Evolutionary conservation across 345 rosid species (phyloP).

Genomic region (Psidium guajava): DNA sequence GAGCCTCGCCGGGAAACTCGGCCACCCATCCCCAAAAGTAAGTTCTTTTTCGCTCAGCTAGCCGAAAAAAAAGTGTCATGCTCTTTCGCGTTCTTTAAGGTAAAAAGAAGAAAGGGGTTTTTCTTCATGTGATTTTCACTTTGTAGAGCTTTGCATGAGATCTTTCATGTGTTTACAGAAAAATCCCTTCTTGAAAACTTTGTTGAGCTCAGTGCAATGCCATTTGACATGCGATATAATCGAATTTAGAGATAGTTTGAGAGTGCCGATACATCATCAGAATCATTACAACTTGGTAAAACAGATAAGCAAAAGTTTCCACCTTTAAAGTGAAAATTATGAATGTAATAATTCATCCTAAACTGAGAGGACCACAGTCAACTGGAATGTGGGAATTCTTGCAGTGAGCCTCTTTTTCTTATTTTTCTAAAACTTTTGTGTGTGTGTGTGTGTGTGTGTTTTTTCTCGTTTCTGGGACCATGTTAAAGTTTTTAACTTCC

Average conservation of each 20-base stretch:
- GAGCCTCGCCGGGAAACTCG: conserved; percentile 42
- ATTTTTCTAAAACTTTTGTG: not conserved
- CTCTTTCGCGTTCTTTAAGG: not conserved
- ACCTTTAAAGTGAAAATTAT: not conserved
- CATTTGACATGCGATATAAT: not conserved
- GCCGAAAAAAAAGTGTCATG: not conserved
- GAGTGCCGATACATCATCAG: not conserved
- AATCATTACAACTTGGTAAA: not conserved
- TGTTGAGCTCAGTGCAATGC: not conserved
- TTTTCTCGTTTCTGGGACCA: not conserved
- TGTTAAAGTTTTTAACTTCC: not conserved
- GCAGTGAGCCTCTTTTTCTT: not conserved
- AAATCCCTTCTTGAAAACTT: not conserved
- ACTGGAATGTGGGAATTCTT: not conserved
- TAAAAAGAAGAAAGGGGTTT: not conserved
- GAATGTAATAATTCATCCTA: not conserved
- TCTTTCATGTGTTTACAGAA: not conserved
- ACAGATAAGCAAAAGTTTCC: not conserved
- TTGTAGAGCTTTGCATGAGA: not conserved
- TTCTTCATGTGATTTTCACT: not conserved
- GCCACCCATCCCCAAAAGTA: conserved; percentile 74
- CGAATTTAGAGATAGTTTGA: not conserved
- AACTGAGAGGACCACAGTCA: too few relatives aligned
- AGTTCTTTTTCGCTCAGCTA: conserved; percentile 2
- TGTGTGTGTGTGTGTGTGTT: not conserved